Conservation (phyloP, 345 rosid species). For the Eucalyptus cloeziana region DNA sequence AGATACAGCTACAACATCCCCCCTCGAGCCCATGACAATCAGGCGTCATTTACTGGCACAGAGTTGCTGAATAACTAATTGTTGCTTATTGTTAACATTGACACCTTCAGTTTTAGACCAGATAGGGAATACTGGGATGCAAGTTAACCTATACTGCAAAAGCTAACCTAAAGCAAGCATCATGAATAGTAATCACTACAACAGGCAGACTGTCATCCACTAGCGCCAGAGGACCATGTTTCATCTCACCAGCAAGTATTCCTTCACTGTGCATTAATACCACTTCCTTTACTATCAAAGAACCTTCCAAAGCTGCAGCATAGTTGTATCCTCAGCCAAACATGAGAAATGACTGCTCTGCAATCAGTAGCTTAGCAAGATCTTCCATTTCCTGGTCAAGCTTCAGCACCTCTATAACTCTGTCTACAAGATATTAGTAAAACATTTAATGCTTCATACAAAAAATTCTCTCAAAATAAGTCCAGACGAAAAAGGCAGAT, state of each 20-base stretch:
- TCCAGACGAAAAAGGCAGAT: too few relatives aligned
- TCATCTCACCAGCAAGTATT: slow-evolving; percentile 96
- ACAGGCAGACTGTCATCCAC: slow-evolving; percentile 82
- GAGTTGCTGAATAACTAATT: slow-evolving; percentile 94
- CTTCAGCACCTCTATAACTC: slow-evolving; percentile 73
- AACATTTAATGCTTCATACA: neutral
- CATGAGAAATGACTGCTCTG: slow-evolving; percentile 81
- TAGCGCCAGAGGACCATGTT: slow-evolving; percentile 85
- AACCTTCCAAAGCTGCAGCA: slow-evolving; percentile 90
- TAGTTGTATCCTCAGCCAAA: slow-evolving; percentile 94
- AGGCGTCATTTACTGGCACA: slow-evolving; percentile 88
- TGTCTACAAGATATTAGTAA: slow-evolving; percentile 23
- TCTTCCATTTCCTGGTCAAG: slow-evolving; percentile 82
- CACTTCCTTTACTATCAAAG: slow-evolving; percentile 80
- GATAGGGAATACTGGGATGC: neutral
- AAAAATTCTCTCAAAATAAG: too few relatives aligned
- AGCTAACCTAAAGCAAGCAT: slow-evolving; percentile 68
- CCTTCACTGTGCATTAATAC: slow-evolving; percentile 89
- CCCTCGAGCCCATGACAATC: slow-evolving; percentile 74
- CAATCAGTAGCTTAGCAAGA: slow-evolving; percentile 37
- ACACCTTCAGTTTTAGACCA: neutral
- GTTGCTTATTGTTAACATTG: slow-evolving; percentile 56
- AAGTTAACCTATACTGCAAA: neutral
- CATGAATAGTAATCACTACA: slow-evolving; percentile 75
- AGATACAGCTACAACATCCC: slow-evolving; percentile 68